A percentile compares a stretch with the other conserved stretches of the same genome.
Conservation (phyloP, 2,329 filamentous ascomycete genomes). For the Shiraia bambusicola region DNA sequence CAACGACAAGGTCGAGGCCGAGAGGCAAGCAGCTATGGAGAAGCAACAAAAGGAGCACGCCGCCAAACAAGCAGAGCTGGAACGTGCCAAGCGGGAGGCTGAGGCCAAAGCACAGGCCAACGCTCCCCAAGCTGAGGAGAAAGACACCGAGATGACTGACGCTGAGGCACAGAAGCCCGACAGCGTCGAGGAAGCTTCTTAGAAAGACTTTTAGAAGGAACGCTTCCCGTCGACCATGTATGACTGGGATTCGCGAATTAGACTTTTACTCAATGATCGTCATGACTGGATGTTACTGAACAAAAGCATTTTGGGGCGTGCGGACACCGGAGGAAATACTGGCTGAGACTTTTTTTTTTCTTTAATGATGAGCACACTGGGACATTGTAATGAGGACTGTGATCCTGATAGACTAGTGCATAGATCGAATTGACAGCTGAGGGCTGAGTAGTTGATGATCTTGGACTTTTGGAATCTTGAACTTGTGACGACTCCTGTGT, state of each 20-base stretch:
- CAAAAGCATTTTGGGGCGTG: conserved; percentile 2
- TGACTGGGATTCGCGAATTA: conserved; percentile 21
- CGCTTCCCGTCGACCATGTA: conserved; percentile 6
- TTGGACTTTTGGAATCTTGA: too few species aligned
- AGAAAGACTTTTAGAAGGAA: conserved; percentile 4
- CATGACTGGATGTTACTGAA: too few species aligned
- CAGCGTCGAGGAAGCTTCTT: conserved; percentile 41
- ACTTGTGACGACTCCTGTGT: too few species aligned
- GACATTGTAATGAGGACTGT: too few species aligned
- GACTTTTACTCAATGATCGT: conserved; percentile 12
- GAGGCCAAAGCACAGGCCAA: conserved; percentile 62
- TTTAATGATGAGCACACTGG: too few species aligned
- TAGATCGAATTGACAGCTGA: too few species aligned
- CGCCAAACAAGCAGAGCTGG: conserved; percentile 65
- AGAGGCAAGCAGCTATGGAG: conserved; percentile 71
- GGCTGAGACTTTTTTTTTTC: too few species aligned
- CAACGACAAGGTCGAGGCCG: conserved; percentile 89
- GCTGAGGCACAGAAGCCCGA: conserved; percentile 49
- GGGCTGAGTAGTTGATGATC: too few species aligned
- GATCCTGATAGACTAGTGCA: too few species aligned
- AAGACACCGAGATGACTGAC: conserved; percentile 62
- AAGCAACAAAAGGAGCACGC: conserved; percentile 65
- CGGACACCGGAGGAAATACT: too few species aligned
- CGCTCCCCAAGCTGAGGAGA: conserved; percentile 39
- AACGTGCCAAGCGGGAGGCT: conserved; percentile 76